Conservation (phyloP, 306 rosid species). For the Castanospermum australe region DNA sequence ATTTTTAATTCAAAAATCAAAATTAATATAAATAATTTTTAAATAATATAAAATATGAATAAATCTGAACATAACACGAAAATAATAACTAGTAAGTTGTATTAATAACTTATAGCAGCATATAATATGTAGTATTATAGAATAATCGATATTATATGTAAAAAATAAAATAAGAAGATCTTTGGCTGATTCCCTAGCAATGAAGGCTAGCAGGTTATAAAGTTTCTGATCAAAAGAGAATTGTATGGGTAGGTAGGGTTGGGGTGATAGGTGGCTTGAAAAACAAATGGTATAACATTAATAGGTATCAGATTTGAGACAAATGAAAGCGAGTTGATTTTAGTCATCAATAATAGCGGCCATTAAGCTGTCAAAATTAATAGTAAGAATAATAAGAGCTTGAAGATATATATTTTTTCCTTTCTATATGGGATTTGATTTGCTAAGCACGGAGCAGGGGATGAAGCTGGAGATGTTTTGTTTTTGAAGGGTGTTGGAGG, state of each 20-base stretch:
- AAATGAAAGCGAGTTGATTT: conserved; percentile 22
- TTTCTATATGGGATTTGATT: conserved; percentile 17
- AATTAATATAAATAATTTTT: no score
- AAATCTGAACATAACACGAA: no score
- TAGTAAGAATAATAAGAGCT: not conserved
- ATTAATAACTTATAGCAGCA: no score
- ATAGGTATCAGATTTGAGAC: conserved; percentile 29
- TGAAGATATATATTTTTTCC: not conserved
- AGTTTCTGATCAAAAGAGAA: not conserved
- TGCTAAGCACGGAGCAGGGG: not conserved
- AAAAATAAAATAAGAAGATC: not conserved
- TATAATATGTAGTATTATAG: no score
- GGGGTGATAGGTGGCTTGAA: conserved; percentile 20
- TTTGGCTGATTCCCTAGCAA: not conserved
- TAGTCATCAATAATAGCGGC: conserved; percentile 37
- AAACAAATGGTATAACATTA: conserved; percentile 25
- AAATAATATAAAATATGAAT: no score
- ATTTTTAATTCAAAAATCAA: no score
- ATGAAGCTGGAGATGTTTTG: not conserved
- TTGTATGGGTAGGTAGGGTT: conserved; percentile 29
- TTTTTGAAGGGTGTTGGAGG: conserved; percentile 24
- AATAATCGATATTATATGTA: no score
- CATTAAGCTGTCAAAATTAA: conserved; percentile 42
- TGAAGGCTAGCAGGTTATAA: not conserved
- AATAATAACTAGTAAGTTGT: no score